phyloP scores from a whole-genome alignment of 148 eudicot species.

The Mesembryanthemum crystallinum region DNA sequence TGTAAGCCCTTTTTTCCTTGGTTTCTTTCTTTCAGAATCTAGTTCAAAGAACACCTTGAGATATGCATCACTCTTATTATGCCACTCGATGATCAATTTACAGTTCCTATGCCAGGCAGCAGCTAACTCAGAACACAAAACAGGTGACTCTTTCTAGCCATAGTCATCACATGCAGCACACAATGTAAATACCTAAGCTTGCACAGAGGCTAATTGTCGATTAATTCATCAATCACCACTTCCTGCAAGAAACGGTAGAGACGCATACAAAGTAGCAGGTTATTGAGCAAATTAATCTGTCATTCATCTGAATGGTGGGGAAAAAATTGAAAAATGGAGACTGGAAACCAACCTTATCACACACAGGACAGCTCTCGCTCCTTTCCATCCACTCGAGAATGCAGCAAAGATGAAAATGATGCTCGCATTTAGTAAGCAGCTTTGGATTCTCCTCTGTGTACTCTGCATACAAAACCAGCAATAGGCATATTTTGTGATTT shows the following conservation, averaged over 20 bases:
- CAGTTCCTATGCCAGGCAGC: neutral
- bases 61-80: neutral
- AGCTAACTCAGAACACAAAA: neutral
- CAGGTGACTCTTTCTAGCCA: constrained; percentile 7
- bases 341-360: constrained; percentile 58
- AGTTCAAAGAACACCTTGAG: constrained; percentile 4
- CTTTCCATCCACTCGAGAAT: constrained; percentile 97
- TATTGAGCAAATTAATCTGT: too few relatives aligned
- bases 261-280: neutral
- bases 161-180: neutral
- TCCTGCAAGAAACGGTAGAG: constrained; percentile 34
- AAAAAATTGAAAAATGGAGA: neutral
- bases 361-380: constrained; percentile 86
- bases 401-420: constrained; percentile 91
- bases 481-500: neutral
- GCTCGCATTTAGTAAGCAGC: constrained; percentile 79
- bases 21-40: neutral
- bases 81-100: neutral
- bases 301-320: neutral
- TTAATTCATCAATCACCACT: constrained; percentile 31
- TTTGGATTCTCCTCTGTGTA: constrained; percentile 86
- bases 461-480: constrained; percentile 43
- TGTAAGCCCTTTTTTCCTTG: neutral
- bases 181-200: constrained; percentile 3
- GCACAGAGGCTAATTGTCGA: constrained; percentile 21